Evolutionary conservation across 257 asterid genomes (phyloP).

Genomic region (Plantago ovata): DNA sequence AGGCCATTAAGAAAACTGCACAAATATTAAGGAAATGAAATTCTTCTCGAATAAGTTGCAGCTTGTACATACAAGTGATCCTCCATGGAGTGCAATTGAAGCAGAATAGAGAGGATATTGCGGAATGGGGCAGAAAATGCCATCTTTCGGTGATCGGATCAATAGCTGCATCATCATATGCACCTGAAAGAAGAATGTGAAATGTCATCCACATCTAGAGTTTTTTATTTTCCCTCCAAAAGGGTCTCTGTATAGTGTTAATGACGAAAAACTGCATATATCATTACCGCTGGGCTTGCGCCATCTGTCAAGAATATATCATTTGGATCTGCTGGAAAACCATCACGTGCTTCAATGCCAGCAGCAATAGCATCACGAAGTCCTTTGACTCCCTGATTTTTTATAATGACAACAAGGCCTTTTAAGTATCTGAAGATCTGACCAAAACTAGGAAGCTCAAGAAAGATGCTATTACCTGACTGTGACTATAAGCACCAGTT

Average conservation of each 20-base stretch:
- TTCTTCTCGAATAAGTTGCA: neutral
- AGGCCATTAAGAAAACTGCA: neutral
- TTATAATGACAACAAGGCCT: neutral
- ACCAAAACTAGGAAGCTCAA: neutral
- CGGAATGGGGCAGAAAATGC: constrained; percentile 95
- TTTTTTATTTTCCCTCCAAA: neutral
- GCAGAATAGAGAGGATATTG: constrained; percentile 93
- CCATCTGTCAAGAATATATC: constrained; percentile 98
- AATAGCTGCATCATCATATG: constrained; percentile 99
- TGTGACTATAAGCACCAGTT: constrained; percentile 99
- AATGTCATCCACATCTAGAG: constrained; percentile 8
- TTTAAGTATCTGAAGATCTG: constrained; percentile 2
- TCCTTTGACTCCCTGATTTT: constrained; percentile 83
- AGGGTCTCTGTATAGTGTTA: neutral
- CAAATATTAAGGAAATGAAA: neutral
- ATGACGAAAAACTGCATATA: constrained; percentile 2
- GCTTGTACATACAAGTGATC: constrained; percentile 68
- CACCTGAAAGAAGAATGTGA: constrained; percentile 45
- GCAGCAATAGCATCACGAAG: constrained; percentile 92
- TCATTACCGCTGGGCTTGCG: constrained; percentile 93
- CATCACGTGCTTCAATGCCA: constrained; percentile 98
- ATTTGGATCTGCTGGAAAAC: constrained; percentile 85
- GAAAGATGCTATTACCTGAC: constrained; percentile 58
- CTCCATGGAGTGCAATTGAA: constrained; percentile 92
- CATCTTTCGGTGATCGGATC: constrained; percentile 76